These are phyloP conservation scores for Takakia lepidozioides DNA, from an alignment of 225 moss, liverwort and hornwort genomes.

Conservation along the genomic window DNA sequence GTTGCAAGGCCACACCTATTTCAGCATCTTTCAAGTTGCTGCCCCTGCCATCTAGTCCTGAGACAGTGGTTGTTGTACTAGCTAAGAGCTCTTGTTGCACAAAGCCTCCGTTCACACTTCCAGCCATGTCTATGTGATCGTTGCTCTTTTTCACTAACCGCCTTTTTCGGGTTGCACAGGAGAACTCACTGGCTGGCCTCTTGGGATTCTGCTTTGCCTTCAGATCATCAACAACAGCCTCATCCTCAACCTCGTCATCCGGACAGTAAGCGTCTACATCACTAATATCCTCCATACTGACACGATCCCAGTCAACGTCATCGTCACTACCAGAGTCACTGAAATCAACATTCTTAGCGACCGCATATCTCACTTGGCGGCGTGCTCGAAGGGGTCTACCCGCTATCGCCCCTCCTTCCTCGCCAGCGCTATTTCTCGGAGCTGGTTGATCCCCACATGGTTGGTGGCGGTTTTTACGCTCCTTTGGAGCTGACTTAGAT, in stretches of 20 bases:
- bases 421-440: constrained; percentile 3
- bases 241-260: constrained; percentile 22
- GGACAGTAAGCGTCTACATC: constrained; percentile 24
- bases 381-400: constrained; percentile 20
- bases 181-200: constrained; percentile 1
- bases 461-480: too few species aligned
- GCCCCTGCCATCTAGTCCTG: too few species aligned
- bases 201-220: constrained; percentile 16
- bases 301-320: constrained; percentile 6
- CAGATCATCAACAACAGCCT: constrained; percentile 23
- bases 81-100: too few species aligned
- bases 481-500: constrained; percentile 6
- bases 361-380: constrained; percentile 17
- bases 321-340: constrained; percentile 6
- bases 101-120: too few species aligned
- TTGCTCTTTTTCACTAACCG: too few species aligned
- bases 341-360: constrained; percentile 5
- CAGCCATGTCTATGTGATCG: too few species aligned
- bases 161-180: too few species aligned
- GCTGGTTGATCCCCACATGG: constrained; percentile 6
- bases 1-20: too few species aligned
- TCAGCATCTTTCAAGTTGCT: too few species aligned
- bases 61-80: too few species aligned
- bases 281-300: constrained; percentile 20
- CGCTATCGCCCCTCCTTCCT: constrained; percentile 4